Evolutionary conservation across 441 rosid species (phyloP), one percentile per base, ranked within the genome.

Genomic region (Erodium chrysanthum): DNA sequence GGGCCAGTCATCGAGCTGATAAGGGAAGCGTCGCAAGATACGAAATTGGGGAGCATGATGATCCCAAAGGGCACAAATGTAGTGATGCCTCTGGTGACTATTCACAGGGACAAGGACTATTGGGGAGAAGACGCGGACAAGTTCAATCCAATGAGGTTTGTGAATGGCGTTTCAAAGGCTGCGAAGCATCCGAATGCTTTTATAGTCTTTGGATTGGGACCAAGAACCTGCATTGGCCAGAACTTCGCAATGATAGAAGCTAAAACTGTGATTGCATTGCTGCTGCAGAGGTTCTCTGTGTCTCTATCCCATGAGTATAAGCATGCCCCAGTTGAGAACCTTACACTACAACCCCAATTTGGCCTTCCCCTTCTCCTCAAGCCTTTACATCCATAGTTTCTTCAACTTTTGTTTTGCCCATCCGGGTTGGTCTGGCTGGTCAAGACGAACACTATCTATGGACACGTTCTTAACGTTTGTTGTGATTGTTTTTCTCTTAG

Each of bases 71-170:
- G 77, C 3, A 73, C 80, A 11, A 33, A 33, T 1, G 0, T 84
- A 25, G 8, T 74, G n/a, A 62, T 87, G 7, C 86, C 79, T 0
- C 0, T 78, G 0, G 21, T 75, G 23, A 73, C 73, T 60, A 88
- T 86, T 65, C 89, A 85, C 27, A 75, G 74, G 31, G 76, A 78
- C 73, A 81, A 79, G 33, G 71, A 77, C 44, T 42, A 78, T 9
- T 83, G 90, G 93, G 92, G 96, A 68, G 67, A 76, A 8, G 91
- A 83, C 66, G 83, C 81, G 0, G 67, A 81, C 14, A 75, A 84
- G 64, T 89, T 89, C 81, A 75, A 83, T 58, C 86, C 91, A 0
- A 2, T 56, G 18, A 70, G 88, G 6, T 86, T 86, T 66, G 59
- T 27, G 17, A 73, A 79, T 22, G 88, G 90, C 0, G 74, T 75